Percentiles rank a stretch among this genome's conserved stretches.
These are phyloP conservation scores for Filosporella fistucella DNA, from an alignment of 495 filamentous ascomycete species.

Conservation along the genomic window DNA sequence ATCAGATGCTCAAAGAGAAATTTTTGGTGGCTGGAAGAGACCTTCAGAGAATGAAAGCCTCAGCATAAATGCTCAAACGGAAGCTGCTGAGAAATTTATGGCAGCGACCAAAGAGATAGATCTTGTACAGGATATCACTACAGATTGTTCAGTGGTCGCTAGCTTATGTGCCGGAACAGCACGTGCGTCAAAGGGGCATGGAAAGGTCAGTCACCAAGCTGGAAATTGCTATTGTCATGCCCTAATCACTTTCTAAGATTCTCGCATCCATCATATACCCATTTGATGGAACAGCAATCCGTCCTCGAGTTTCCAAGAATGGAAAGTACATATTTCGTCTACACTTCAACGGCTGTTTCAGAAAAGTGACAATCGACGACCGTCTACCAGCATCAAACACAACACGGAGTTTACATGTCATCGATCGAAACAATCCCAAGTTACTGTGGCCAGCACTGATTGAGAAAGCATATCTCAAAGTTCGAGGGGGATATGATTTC, in stretches of 20 bases:
- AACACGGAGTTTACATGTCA: conserved; percentile 71
- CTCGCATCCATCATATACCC: conserved; percentile 70
- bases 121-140: conserved; percentile 88
- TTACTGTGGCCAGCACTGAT: conserved; percentile 89
- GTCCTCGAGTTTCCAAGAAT: conserved; percentile 59
- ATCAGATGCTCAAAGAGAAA: conserved; percentile 62
- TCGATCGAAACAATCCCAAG: conserved; percentile 72
- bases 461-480: conserved; percentile 97
- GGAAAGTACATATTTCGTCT: conserved; percentile 91
- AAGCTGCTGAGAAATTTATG: conserved; percentile 22
- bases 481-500: conserved; percentile 94
- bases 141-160: conserved; percentile 95
- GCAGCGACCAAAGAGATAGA: conserved; percentile 62
- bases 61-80: background rate
- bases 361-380: conserved; percentile 87
- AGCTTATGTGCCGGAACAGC: conserved; percentile 81
- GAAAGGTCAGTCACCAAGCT: conserved; percentile 39
- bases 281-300: conserved; percentile 48
- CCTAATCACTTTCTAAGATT: too few species aligned
- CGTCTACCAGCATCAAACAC: conserved; percentile 77
- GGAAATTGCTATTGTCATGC: background rate
- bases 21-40: conserved; percentile 79
- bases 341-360: conserved; percentile 91
- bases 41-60: conserved; percentile 32
- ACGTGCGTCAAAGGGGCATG: conserved; percentile 55